Evolutionary conservation across 2,329 filamentous ascomycete genomes (phyloP).

Genomic region (Aspergillus flavus): DNA sequence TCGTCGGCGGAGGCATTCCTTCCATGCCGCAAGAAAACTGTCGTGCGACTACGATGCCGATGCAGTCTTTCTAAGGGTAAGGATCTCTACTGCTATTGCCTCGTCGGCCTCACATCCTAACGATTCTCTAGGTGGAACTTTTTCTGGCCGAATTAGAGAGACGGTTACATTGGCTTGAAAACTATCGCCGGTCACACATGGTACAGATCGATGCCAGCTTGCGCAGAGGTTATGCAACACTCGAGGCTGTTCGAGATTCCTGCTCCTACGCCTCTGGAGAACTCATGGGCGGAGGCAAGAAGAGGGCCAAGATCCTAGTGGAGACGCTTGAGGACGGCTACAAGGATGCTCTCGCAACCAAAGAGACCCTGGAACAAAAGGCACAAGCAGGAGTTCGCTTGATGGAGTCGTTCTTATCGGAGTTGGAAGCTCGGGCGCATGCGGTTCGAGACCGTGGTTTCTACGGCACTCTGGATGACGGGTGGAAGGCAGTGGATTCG

Average conservation of each 20-base stretch:
- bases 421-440: conserved; percentile 81
- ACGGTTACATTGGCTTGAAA: conserved; percentile 84
- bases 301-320: conserved; percentile 83
- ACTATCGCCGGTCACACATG: conserved; percentile 79
- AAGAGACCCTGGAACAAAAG: conserved; percentile 89
- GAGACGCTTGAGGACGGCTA: conserved; percentile 89
- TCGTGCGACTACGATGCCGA: conserved; percentile 50
- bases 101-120: not conserved
- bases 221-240: conserved; percentile 78
- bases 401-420: conserved; percentile 80
- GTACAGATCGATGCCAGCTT: conserved; percentile 81
- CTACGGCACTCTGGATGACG: conserved; percentile 75
- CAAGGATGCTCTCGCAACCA: conserved; percentile 79
- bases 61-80: conserved; percentile 47
- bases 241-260: conserved; percentile 82
- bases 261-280: conserved; percentile 91
- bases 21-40: conserved; percentile 45
- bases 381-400: conserved; percentile 83
- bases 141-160: conserved; percentile 78
- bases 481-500: conserved; percentile 78
- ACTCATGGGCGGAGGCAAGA: conserved; percentile 81
- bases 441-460: conserved; percentile 78
- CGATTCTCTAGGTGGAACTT: conserved; percentile 44
- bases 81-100: conserved; percentile 6
- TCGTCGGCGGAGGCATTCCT: conserved; percentile 48